Conservation (phyloP, 1,284 basidiomycete species). For the Trametes versicolor region DNA sequence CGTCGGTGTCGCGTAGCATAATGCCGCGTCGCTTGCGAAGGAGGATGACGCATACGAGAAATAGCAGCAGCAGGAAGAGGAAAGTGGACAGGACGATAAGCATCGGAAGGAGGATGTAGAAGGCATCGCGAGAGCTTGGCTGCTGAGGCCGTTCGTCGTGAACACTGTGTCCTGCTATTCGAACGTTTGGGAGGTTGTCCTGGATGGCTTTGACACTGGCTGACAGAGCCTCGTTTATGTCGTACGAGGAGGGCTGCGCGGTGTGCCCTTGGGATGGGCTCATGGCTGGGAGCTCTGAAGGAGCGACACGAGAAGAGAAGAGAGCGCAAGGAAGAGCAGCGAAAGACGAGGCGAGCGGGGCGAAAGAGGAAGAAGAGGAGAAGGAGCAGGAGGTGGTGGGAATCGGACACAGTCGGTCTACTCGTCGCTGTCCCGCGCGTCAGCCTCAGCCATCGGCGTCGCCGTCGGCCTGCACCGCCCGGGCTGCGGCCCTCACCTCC, state of each 20-base stretch:
- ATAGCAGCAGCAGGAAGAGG: slow-evolving; percentile 90
- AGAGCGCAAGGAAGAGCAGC: slow-evolving; percentile 20
- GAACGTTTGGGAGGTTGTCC: slow-evolving; percentile 38
- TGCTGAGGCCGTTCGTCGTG: slow-evolving; percentile 41
- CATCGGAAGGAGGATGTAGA: slow-evolving; percentile 88
- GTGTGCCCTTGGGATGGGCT: slow-evolving; percentile 30
- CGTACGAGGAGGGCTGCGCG: slow-evolving; percentile 31
- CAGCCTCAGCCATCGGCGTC: slow-evolving; percentile 2
- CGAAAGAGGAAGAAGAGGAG: slow-evolving; percentile 9
- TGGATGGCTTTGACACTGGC: slow-evolving; percentile 39
- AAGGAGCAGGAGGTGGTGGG: slow-evolving; percentile 27
- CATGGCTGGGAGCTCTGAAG: slow-evolving; percentile 25
- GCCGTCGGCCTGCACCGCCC: slow-evolving; percentile 31
- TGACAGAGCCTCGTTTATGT: slow-evolving; percentile 32
- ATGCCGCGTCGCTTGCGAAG: slow-evolving; percentile 86
- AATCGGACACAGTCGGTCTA: slow-evolving; percentile 17
- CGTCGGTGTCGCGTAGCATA: slow-evolving; percentile 86
- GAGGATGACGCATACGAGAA: slow-evolving; percentile 88
- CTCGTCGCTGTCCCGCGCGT: slow-evolving; percentile 6
- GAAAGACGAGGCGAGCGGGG: slow-evolving; percentile 5
- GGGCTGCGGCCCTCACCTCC: slow-evolving; percentile 20
- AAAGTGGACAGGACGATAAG: slow-evolving; percentile 94
- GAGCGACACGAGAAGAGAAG: slow-evolving; percentile 11
- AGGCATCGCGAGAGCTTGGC: slow-evolving; percentile 53
- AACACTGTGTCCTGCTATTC: slow-evolving; percentile 28